Conservation (phyloP, 129 eudicot genomes). For the Flaveria trinervia region DNA sequence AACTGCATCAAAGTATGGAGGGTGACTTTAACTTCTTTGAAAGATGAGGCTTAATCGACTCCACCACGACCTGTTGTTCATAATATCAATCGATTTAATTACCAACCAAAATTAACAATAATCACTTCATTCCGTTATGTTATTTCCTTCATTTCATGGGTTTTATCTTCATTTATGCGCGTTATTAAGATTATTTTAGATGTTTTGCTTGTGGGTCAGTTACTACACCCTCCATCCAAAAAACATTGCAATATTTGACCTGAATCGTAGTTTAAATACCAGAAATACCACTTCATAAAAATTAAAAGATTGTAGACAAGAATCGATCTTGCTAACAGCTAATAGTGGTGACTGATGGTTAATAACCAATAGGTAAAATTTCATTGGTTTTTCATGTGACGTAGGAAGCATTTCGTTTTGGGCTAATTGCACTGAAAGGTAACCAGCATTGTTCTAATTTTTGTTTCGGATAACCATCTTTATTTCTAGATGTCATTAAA, state of each 20-base stretch:
- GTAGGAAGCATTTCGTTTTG: neutral
- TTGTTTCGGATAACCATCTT: neutral
- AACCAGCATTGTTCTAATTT: neutral
- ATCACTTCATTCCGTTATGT: neutral
- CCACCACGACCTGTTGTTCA: slow-evolving; percentile 80
- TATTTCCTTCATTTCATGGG: neutral
- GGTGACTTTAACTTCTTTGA: slow-evolving; percentile 50
- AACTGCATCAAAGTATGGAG: slow-evolving; percentile 16
- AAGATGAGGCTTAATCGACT: slow-evolving; percentile 85
- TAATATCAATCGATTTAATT: neutral
- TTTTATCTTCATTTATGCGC: neutral
- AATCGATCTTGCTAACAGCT: neutral
- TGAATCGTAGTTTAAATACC: neutral
- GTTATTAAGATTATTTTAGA: neutral
- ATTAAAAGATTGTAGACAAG: neutral
- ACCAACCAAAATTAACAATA: neutral
- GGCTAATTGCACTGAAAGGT: neutral
- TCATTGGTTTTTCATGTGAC: neutral
- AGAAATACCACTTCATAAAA: neutral
- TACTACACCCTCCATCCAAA: neutral
- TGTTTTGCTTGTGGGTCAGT: neutral
- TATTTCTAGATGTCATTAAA: neutral
- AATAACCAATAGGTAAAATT: neutral
- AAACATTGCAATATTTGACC: neutral
- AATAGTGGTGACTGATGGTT: neutral